Conservation (phyloP, 352 stramenopile genomes). For the Aphanomyces invadans region DNA sequence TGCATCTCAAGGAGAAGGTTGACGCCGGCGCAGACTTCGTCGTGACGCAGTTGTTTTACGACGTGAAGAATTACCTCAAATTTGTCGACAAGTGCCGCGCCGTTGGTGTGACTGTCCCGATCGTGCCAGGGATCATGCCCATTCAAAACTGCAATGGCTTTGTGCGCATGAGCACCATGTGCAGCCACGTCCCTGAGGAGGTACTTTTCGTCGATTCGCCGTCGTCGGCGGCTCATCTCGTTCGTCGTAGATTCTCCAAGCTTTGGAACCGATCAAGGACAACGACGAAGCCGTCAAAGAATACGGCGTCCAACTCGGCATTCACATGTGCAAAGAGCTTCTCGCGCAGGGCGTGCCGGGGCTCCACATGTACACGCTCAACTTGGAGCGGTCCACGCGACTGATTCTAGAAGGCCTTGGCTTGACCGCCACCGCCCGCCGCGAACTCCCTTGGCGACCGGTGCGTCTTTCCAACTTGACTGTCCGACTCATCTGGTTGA, state of each 20-base stretch:
- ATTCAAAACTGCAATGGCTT: conserved; percentile 98
- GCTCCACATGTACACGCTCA: conserved; percentile 94
- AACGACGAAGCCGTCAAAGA: conserved; percentile 94
- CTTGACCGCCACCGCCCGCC: conserved; percentile 40
- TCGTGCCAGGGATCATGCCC: conserved; percentile 98
- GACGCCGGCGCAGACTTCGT: conserved; percentile 97
- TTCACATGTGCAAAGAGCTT: conserved; percentile 91
- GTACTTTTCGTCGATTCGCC: conserved; percentile 20
- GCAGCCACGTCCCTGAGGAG: conserved; percentile 90
- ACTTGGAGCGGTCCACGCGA: conserved; percentile 85
- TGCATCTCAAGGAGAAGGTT: conserved; percentile 96
- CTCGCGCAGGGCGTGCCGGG: conserved; percentile 81
- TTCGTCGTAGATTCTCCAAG: conserved; percentile 46
- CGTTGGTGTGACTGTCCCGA: conserved; percentile 89
- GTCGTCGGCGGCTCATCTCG: neutral
- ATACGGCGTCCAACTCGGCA: conserved; percentile 92
- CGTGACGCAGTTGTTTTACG: conserved; percentile 99
- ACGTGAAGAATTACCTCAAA: conserved; percentile 89
- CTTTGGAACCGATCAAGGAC: conserved; percentile 91
- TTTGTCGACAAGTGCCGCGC: conserved; percentile 90
- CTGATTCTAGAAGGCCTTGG: conserved; percentile 80
- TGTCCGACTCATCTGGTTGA: neutral
- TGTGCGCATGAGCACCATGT: conserved; percentile 97
- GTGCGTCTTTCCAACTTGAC: neutral
- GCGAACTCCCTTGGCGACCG: conserved; percentile 88